phyloP scores from a whole-genome alignment of 176 grass and related monocot genomes.

The Avena sativa region DNA sequence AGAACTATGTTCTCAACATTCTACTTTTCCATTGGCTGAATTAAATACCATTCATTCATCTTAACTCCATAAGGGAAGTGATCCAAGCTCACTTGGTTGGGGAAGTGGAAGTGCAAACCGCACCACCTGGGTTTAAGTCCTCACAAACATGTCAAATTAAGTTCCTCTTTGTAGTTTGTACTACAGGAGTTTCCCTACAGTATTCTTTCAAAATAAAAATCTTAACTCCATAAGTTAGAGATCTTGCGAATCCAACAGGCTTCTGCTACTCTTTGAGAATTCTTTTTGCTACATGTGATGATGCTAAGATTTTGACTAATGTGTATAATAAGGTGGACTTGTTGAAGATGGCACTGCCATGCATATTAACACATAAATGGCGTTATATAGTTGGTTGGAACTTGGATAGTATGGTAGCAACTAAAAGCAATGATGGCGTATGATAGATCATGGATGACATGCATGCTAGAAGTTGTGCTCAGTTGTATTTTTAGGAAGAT shows the following conservation, averaged over 20 bases:
- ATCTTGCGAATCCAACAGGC: background rate
- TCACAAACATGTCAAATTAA: no score
- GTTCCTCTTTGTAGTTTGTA: no score
- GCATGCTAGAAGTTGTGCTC: background rate
- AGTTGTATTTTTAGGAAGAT: background rate
- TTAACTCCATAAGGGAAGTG: no score
- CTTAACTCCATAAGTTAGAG: background rate
- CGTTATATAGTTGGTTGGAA: background rate
- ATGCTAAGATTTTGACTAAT: background rate
- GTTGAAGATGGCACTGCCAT: background rate
- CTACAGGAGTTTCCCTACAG: no score
- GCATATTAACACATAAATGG: background rate
- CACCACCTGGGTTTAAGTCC: no score
- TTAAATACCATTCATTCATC: background rate
- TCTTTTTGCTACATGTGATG: background rate
- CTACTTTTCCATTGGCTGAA: background rate
- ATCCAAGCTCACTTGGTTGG: no score
- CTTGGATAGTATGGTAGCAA: background rate
- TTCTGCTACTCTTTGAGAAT: background rate
- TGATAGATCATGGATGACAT: slow-evolving; percentile 15
- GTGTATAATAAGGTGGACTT: background rate
- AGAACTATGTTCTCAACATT: background rate
- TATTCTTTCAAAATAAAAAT: no score
- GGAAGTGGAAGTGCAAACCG: no score
- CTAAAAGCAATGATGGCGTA: no score